These are phyloP conservation scores for Teratosphaeria destructans DNA, from an alignment of 2,329 filamentous ascomycete species.

Conservation along the genomic window DNA sequence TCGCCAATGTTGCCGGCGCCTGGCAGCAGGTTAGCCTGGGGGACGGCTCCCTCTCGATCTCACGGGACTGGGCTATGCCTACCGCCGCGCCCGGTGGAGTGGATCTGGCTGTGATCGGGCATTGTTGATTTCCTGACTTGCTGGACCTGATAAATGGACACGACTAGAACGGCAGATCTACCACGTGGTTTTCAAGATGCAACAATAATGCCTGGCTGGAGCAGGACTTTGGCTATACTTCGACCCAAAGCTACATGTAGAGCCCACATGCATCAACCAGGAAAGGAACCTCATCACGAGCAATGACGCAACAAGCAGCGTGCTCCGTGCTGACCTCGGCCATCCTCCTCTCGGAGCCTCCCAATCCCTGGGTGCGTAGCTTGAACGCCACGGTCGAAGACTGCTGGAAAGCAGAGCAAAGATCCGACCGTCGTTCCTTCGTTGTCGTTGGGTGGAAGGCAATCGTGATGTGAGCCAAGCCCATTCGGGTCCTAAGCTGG, in stretches of 20 bases:
- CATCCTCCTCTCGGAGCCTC: neutral
- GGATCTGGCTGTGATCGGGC: constrained; percentile 10
- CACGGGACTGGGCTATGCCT: constrained; percentile 10
- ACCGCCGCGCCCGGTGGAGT: constrained; percentile 50
- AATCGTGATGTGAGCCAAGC: neutral
- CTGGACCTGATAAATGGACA: neutral
- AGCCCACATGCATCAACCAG: neutral
- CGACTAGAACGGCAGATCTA: neutral
- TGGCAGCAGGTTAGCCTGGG: constrained; percentile 16
- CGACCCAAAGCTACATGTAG: neutral
- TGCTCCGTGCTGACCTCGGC: neutral
- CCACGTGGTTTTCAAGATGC: neutral
- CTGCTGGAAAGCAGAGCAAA: neutral
- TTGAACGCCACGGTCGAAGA: neutral
- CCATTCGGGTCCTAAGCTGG: neutral
- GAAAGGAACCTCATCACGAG: neutral
- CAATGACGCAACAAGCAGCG: neutral
- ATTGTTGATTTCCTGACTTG: neutral
- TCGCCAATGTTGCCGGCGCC: constrained; percentile 49
- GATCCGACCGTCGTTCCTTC: neutral
- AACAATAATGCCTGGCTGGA: neutral
- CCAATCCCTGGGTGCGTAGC: neutral
- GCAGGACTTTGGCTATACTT: neutral
- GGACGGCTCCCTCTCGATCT: neutral
- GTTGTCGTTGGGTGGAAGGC: neutral